phyloP scores from a whole-genome alignment of 2,329 filamentous ascomycete species.

The Corinectria fuckeliana region DNA sequence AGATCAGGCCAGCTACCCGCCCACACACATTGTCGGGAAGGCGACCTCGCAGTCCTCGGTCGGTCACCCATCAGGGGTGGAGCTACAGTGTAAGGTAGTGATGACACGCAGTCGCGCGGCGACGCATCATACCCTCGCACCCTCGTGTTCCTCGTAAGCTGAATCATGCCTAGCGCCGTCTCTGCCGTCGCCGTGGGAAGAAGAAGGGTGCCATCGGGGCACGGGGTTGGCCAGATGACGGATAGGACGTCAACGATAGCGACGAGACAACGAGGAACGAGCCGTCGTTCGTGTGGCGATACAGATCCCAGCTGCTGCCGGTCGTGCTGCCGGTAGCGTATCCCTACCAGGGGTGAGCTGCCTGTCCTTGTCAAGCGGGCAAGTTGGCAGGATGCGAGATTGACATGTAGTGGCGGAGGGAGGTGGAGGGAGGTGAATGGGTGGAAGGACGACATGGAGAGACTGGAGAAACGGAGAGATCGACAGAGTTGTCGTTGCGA shows the following conservation, averaged over 20 bases:
- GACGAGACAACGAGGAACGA: background rate
- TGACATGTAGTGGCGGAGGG: background rate
- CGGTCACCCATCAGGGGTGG: constrained; percentile 24
- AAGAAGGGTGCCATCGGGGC: constrained; percentile 6
- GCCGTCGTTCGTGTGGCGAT: constrained; percentile 14
- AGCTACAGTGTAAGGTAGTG: constrained; percentile 13
- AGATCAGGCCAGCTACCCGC: constrained; percentile 20
- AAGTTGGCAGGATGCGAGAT: background rate
- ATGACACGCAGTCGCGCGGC: constrained; percentile 37
- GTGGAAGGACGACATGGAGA: constrained; percentile 5
- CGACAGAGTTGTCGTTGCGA: background rate
- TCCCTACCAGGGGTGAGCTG: background rate
- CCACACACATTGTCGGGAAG: constrained; percentile 27
- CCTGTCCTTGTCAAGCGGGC: constrained; percentile 6
- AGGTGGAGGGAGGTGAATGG: background rate
- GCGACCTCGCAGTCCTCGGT: no score
- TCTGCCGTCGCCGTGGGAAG: background rate
- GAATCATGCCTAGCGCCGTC: constrained; percentile 9
- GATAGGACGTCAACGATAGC: background rate
- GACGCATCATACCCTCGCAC: constrained; percentile 8
- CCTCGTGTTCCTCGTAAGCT: background rate
- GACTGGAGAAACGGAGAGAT: background rate
- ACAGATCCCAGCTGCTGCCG: background rate
- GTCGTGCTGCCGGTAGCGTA: constrained; percentile 6
- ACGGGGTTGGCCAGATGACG: background rate